Conservation (phyloP, 2,329 filamentous ascomycete species). For the Celoporthe dispersa region DNA sequence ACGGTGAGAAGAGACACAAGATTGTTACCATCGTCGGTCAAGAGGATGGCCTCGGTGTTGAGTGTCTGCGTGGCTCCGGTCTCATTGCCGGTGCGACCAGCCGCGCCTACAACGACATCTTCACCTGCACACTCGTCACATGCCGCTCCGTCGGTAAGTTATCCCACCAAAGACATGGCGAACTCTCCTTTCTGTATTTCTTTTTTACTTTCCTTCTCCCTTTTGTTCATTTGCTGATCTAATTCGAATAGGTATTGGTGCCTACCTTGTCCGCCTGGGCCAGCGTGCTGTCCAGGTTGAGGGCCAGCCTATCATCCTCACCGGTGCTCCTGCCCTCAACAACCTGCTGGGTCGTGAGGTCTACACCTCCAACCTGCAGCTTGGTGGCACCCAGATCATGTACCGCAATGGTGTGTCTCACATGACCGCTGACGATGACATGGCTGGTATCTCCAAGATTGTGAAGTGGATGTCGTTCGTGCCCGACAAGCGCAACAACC, state of each 20-base stretch:
- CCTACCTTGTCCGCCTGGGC: slow-evolving; percentile 96
- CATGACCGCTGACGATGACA: slow-evolving; percentile 97
- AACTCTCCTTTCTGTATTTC: background rate
- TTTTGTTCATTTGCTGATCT: slow-evolving; percentile 38
- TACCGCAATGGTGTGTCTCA: slow-evolving; percentile 99
- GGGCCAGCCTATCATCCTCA: slow-evolving; percentile 97
- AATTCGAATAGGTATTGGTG: slow-evolving; percentile 74
- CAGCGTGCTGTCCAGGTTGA: slow-evolving; percentile 99
- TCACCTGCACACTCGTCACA: slow-evolving; percentile 96
- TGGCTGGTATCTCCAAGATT: slow-evolving; percentile 96
- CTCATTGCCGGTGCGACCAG: slow-evolving; percentile 97
- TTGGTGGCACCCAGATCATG: slow-evolving; percentile 99
- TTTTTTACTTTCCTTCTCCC: too few relatives aligned
- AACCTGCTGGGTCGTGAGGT: slow-evolving; percentile 97
- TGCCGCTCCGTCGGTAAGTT: slow-evolving; percentile 89
- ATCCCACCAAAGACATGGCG: background rate
- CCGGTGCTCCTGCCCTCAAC: slow-evolving; percentile 95
- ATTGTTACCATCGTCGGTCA: slow-evolving; percentile 92
- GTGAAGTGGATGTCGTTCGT: slow-evolving; percentile 98
- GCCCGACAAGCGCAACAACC: slow-evolving; percentile 90
- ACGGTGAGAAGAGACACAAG: slow-evolving; percentile 89
- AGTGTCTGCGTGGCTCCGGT: slow-evolving; percentile 95
- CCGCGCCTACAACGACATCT: slow-evolving; percentile 97
- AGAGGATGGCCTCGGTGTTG: slow-evolving; percentile 95
- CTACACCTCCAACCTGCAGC: slow-evolving; percentile 98